These are phyloP conservation scores for Chalciporus pseudorubinellus DNA, from an alignment of 768 basidiomycete species.

Conservation along the genomic window DNA sequence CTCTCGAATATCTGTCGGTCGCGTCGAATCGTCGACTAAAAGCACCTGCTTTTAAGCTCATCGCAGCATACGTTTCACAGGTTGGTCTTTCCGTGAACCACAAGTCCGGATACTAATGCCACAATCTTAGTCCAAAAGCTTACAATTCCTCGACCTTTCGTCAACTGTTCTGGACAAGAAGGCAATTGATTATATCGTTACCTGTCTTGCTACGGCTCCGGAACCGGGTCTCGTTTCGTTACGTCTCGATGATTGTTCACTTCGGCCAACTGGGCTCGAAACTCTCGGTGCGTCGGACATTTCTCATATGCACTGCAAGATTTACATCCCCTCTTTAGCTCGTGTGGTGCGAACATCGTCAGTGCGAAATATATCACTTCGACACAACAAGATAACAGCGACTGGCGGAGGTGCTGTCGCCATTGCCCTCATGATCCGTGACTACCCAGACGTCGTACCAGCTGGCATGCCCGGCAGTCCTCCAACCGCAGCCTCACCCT, in stretches of 20 bases:
- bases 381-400: constrained; percentile 82
- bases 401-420: constrained; percentile 90
- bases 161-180: constrained; percentile 84
- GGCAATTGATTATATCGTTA: constrained; percentile 77
- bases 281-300: constrained; percentile 59
- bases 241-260: constrained; percentile 82
- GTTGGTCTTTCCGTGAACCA: constrained; percentile 34
- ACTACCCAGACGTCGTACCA: constrained; percentile 82
- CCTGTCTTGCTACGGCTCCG: constrained; percentile 48
- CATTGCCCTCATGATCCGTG: constrained; percentile 92
- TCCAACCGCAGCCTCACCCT: constrained; percentile 9
- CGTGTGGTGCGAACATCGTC: constrained; percentile 81
- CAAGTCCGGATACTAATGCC: not conserved
- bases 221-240: constrained; percentile 63
- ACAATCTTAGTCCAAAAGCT: constrained; percentile 55
- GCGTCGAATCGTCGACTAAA: constrained; percentile 86
- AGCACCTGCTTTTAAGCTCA: constrained; percentile 66
- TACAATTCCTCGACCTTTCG: constrained; percentile 89
- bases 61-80: constrained; percentile 79
- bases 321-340: constrained; percentile 40
- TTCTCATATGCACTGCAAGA: not conserved
- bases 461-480: constrained; percentile 5
- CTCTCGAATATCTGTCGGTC: constrained; percentile 78
- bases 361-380: constrained; percentile 83
- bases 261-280: constrained; percentile 75